phyloP scores from a whole-genome alignment of 768 basidiomycete species.

The Tulasnella sp. region DNA sequence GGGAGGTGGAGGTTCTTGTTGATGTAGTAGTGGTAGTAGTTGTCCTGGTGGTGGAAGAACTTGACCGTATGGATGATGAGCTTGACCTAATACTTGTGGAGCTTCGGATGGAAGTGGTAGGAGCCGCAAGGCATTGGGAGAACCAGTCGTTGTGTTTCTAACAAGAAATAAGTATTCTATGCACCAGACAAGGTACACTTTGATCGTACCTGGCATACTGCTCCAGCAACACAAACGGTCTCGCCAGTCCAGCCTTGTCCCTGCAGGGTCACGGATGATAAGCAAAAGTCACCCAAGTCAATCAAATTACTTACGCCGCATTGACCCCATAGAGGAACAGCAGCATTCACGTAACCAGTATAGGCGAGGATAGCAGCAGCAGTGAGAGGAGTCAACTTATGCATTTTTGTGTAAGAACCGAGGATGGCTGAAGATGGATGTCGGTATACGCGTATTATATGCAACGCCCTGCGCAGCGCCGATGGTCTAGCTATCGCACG shows the following conservation, averaged over 20 bases:
- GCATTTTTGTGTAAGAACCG: background rate
- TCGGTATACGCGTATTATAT: slow-evolving; percentile 1
- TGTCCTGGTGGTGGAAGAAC: background rate
- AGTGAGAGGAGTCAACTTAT: background rate
- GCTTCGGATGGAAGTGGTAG: no score
- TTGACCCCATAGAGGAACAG: background rate
- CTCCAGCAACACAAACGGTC: no score
- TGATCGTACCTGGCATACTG: background rate
- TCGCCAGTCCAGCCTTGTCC: background rate
- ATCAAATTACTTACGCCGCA: slow-evolving; percentile 2
- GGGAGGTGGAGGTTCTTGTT: background rate
- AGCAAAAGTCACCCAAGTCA: no score
- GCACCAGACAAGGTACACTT: no score
- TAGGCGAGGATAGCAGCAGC: background rate
- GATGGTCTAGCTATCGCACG: no score
- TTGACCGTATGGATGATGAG: no score
- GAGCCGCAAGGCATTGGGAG: no score
- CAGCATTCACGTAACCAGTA: background rate
- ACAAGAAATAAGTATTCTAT: no score
- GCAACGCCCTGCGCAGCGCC: no score
- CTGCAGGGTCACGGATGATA: background rate
- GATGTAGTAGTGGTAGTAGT: background rate
- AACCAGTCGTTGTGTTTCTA: slow-evolving; percentile 3
- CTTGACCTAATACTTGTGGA: no score
- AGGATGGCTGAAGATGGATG: background rate